These are phyloP conservation scores for Ceratobasidium sp. DNA, from an alignment of 1,284 basidiomycete genomes.

Conservation along the genomic window DNA sequence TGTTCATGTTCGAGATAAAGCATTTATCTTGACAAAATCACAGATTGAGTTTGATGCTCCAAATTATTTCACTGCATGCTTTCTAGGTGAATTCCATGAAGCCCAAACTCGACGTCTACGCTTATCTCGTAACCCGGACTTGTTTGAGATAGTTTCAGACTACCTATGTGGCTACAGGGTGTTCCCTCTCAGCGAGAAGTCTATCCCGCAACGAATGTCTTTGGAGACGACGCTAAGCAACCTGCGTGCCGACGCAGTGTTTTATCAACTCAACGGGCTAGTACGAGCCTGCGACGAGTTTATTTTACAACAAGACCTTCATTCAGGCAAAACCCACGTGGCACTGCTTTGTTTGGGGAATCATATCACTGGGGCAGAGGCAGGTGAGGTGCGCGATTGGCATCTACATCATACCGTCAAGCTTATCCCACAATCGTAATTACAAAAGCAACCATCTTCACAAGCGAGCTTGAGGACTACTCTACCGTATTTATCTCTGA, in stretches of 20 bases:
- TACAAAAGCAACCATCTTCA: too few species aligned
- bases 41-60: slow-evolving; percentile 20
- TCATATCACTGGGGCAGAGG: neutral
- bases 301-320: neutral
- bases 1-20: neutral
- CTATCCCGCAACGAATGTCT: neutral
- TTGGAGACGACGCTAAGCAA: neutral
- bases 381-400: neutral
- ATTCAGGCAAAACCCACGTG: neutral
- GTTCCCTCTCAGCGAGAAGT: neutral
- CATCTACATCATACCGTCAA: too few species aligned
- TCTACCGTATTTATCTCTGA: too few species aligned
- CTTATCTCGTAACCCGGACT: neutral
- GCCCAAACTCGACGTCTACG: neutral
- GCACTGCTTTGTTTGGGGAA: neutral
- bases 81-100: slow-evolving; percentile 1
- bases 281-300: neutral
- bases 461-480: too few species aligned
- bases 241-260: neutral
- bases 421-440: too few species aligned
- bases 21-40: neutral
- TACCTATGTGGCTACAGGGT: neutral
- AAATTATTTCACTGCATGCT: slow-evolving; percentile 30
- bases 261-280: neutral
- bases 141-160: neutral